Conservation (phyloP, 192 early-diverging fungal species). For the Backusella liffmaniae region DNA sequence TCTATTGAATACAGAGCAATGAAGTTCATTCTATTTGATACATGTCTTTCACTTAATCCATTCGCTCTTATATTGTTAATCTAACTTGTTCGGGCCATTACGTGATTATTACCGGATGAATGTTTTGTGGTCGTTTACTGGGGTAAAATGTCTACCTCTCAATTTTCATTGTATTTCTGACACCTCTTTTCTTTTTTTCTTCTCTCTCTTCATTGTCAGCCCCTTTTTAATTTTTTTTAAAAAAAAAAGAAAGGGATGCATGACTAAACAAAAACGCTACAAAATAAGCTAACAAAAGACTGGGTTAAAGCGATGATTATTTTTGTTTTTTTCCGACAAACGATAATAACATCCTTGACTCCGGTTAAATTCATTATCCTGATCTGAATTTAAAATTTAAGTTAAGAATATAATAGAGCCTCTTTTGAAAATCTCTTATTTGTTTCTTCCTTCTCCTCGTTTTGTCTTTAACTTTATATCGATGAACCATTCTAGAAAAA, state of each 20-base stretch:
- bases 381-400: neutral
- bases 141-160: neutral
- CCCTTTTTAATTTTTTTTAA: neutral
- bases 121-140: neutral
- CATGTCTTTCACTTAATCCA: neutral
- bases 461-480: neutral
- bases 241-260: neutral
- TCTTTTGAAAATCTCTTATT: neutral
- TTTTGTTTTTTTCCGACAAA: neutral
- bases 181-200: neutral
- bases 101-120: neutral
- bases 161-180: neutral
- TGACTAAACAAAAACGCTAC: neutral
- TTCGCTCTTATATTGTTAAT: neutral
- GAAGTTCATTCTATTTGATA: neutral
- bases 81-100: neutral
- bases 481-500: neutral
- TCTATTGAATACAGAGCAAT: neutral
- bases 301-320: neutral
- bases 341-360: neutral
- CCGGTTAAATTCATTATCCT: slow-evolving; percentile 4
- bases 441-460: neutral
- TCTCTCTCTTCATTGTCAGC: neutral
- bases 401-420: neutral
- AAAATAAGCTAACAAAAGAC: neutral